Evolutionary conservation across 1,139 yeast genomes (phyloP), one percentile per base, ranked within the genome.

Genomic region (Nadsonia starkeyi-henricii): DNA sequence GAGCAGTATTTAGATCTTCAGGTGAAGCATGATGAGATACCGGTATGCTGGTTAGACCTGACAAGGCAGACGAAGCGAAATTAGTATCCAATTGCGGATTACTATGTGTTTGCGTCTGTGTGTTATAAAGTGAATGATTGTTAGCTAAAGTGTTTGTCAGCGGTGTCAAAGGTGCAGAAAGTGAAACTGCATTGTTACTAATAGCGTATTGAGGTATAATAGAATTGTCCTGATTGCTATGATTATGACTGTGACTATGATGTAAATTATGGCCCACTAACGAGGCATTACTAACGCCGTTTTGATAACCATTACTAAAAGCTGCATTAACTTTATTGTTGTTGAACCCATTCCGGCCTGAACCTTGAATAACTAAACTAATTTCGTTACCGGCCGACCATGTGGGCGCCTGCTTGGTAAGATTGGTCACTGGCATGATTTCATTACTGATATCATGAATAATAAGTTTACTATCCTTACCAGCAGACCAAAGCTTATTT

Each of bases 331-430:
- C 45, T 2, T 46, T 44, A 17, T 21, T 42, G 3, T 46, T 44
- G 4, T n/a, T 17, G 20, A 36, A 41, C 2, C 39, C 20, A 9
- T 33, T 50, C 37, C 47, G 46, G 36, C 53, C 45, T 48, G 68
- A 70, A 21, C 71, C 71, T 59, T 81, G 86, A 44, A 69, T 69
- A 4, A 79, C 72, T 55, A 79, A 75, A 2, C 75, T 58, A 42
- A 83, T 58, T 47, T 74, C 74, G 43, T 75, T 73, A 30, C 65
- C 59, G 2, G 67, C 75, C 51, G 81, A 62, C 80, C 94, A 85
- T 0, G 79, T 69, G 41, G 76, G 59, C 0, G 85, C 70, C 1
- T 72, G 70, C 2, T 74, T 64, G 4, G 77, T 70, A 46, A 85
- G 60, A 45, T 75, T 73, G 46, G 79, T 79, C 7, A 78, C 63